A percentile compares a stretch with the other conserved stretches of the same genome.
Evolutionary conservation across 176 grass and related monocot species (phyloP).

Genomic region (Cenchrus fungigraminus): DNA sequence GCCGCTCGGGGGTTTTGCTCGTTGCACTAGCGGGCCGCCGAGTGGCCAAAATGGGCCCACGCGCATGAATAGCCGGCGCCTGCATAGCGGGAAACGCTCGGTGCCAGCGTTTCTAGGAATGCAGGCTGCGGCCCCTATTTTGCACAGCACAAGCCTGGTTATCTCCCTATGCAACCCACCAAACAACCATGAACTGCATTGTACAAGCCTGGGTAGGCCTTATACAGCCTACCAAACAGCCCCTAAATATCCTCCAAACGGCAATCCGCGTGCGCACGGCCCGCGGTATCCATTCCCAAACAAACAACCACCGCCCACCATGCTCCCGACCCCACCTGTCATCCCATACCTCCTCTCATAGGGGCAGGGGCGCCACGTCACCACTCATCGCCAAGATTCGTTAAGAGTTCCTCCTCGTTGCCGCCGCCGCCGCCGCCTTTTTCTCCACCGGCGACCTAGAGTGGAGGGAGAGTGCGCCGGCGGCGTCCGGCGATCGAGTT

Average conservation of each 20-base stretch:
- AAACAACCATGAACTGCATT: too few relatives aligned
- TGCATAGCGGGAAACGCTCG: too few relatives aligned
- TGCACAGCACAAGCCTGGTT: too few relatives aligned
- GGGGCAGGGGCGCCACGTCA: slow-evolving; percentile 37
- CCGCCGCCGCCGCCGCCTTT: background rate
- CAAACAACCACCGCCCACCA: slow-evolving; percentile 4
- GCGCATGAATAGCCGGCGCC: too few relatives aligned
- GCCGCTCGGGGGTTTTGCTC: too few relatives aligned
- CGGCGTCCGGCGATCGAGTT: background rate
- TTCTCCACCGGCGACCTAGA: background rate
- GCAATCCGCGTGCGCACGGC: slow-evolving; percentile 9
- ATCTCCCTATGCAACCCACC: too few relatives aligned
- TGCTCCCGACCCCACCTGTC: background rate
- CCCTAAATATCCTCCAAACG: background rate
- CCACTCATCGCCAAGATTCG: slow-evolving; percentile 25
- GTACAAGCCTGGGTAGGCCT: too few relatives aligned
- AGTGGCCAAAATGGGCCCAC: too few relatives aligned
- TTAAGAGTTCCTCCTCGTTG: background rate
- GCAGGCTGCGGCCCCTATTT: too few relatives aligned
- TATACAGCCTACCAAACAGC: too few relatives aligned
- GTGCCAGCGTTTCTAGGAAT: too few relatives aligned
- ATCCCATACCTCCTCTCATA: background rate
- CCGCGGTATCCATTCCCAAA: background rate
- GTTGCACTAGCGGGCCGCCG: too few relatives aligned
- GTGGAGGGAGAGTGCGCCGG: slow-evolving; percentile 10